A percentile compares a stretch with the other conserved stretches of the same genome.
Conservation (phyloP, 768 basidiomycete genomes). For the Termitomyces sp. region DNA sequence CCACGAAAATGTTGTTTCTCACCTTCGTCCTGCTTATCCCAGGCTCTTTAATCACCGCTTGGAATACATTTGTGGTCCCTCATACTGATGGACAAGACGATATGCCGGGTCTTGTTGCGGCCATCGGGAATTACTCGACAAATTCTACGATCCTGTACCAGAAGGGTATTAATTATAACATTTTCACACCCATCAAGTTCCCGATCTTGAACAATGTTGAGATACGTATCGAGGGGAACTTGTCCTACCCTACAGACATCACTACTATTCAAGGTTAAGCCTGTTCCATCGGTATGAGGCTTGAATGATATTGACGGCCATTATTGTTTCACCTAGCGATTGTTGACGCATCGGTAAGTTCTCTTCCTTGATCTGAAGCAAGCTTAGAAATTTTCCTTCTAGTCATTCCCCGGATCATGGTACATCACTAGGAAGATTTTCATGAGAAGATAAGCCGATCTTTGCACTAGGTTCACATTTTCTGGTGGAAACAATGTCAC, state of each 20-base stretch:
- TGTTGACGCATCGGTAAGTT: constrained; percentile 40
- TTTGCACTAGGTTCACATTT: constrained; percentile 42
- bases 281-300: background rate
- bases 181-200: constrained; percentile 55
- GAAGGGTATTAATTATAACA: constrained; percentile 53
- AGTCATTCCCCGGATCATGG: constrained; percentile 44
- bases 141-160: constrained; percentile 53
- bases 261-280: constrained; percentile 43
- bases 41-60: constrained; percentile 23
- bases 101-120: constrained; percentile 39
- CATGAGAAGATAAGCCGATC: background rate
- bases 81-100: constrained; percentile 45
- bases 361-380: background rate
- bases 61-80: constrained; percentile 47
- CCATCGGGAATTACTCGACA: constrained; percentile 31
- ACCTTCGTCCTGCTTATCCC: constrained; percentile 17
- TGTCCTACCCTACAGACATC: constrained; percentile 50
- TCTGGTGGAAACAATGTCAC: constrained; percentile 53
- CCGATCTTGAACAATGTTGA: constrained; percentile 51
- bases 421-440: constrained; percentile 9
- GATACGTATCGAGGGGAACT: constrained; percentile 49
- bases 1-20: constrained; percentile 5
- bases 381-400: background rate
- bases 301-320: background rate
- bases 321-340: constrained; percentile 22